phyloP scores from a whole-genome alignment of 306 rosid species.

The Quercus bicolor region DNA sequence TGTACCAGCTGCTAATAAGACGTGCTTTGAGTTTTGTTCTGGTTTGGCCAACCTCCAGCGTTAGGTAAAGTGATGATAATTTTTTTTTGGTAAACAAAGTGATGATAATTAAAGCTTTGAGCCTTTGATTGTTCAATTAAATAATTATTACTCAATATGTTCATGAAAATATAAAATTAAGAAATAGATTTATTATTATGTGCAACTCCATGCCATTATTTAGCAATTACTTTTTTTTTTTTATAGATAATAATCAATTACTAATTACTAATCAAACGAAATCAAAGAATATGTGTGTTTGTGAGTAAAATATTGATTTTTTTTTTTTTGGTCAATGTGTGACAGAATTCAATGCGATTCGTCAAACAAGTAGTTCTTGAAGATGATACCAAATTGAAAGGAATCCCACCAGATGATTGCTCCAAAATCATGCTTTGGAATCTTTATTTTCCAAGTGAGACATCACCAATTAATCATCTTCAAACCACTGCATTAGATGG shows the following conservation, averaged over 20 bases:
- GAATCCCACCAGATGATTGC: conserved; percentile 80
- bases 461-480: conserved; percentile 32
- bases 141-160: background rate
- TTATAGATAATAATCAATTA: no score
- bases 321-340: conserved; percentile 5
- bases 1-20: conserved; percentile 8
- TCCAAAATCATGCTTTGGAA: conserved; percentile 85
- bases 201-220: background rate
- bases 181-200: background rate
- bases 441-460: conserved; percentile 37
- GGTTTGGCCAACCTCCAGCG: conserved; percentile 53
- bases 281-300: background rate
- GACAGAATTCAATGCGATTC: conserved; percentile 76
- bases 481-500: conserved; percentile 14
- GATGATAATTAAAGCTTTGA: background rate
- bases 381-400: conserved; percentile 78
- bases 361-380: conserved; percentile 95
- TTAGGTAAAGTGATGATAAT: background rate
- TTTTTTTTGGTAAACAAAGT: no score
- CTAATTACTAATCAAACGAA: no score
- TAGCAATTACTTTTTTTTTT: no score
- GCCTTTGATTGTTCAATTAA: conserved; percentile 22
- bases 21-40: no score
- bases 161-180: no score
- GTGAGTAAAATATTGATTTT: background rate